Evolutionary conservation across 768 basidiomycete species (phyloP), one percentile per base, ranked within the genome.

Genomic region (Pleurotus tuoliensis): DNA sequence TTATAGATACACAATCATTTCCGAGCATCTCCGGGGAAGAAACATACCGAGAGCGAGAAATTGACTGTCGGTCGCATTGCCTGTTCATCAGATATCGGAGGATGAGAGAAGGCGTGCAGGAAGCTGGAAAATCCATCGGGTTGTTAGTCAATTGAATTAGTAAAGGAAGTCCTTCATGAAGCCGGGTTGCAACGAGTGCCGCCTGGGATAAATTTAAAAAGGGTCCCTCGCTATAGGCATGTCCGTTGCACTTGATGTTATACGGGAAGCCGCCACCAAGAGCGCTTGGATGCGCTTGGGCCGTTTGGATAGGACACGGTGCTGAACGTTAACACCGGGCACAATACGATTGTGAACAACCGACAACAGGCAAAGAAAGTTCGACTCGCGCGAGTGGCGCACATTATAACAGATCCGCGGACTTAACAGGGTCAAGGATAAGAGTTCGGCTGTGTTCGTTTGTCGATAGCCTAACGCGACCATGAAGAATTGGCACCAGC

Each of bases 1-100:
- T 37, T 40, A 40, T 53, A 53, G 51, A 25, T 12, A 15, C 25
- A 24, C 24, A 25, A 53, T 53, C 51, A 53, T 53, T 6, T 53
- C 51, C 51, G 51, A 53, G 51, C 38, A 53, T 53, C 51, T 53
- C 51, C 51, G 27, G 39, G 51, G 51, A 53, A 53, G 48, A 16
- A 41, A 53, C 51, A 53, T 53, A 53, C 51, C 22, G 51, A 53
- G 6, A 53, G 24, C 51, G 24, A 34, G 30, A 34, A 34, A 34
- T 34, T 9, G 8, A 34, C 30, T 3, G 30, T 34, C 30, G 30
- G 30, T 34, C 9, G 8, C 30, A 34, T 9, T 34, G 30, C n/a
- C 51, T 41, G 22, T 20, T 18, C 16, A 53, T 53, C 39, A 53
- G 51, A 38, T 38, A 53, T 53, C 39, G 37, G 37, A 22, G 39